Percentiles rank a stretch among this genome's conserved stretches.
Evolutionary conservation across 768 basidiomycete species (phyloP).

Genomic region (Lactarius trivialis): DNA sequence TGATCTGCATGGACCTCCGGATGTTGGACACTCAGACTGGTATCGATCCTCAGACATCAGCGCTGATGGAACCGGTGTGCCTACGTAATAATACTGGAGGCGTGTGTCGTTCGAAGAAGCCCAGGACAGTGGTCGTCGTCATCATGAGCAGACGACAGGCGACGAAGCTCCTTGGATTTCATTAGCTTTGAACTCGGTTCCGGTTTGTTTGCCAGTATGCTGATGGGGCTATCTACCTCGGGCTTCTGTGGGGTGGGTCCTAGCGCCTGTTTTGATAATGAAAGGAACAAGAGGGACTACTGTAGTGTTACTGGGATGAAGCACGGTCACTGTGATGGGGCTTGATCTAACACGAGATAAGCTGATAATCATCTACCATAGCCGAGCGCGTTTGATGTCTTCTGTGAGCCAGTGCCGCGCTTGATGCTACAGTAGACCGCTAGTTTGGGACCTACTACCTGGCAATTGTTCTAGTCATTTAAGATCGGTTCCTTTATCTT

Average conservation of each 20-base stretch:
- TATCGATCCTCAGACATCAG: not conserved
- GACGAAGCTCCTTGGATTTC: not conserved
- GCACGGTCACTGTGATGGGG: not conserved
- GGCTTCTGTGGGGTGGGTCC: not conserved
- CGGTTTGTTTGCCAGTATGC: not conserved
- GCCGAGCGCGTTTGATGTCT: no score
- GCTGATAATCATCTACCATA: not conserved
- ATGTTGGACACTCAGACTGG: not conserved
- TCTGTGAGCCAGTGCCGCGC: no score
- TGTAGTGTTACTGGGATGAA: not conserved
- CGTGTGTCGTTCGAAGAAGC: not conserved
- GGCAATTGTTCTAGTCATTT: not conserved
- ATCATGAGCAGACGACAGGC: not conserved
- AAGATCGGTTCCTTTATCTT: not conserved
- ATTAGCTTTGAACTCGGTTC: no score
- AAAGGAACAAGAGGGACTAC: not conserved
- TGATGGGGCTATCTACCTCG: not conserved
- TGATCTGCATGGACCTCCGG: not conserved
- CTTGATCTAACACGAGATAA: not conserved
- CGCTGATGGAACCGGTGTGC: not conserved
- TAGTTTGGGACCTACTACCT: not conserved
- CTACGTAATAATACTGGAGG: not conserved
- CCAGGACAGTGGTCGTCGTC: not conserved
- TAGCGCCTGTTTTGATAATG: not conserved
- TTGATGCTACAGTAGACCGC: not conserved